Percentiles rank a stretch among this genome's conserved stretches.
phyloP scores from a whole-genome alignment of 768 basidiomycete species.

The Gloeophyllum trabeum region DNA sequence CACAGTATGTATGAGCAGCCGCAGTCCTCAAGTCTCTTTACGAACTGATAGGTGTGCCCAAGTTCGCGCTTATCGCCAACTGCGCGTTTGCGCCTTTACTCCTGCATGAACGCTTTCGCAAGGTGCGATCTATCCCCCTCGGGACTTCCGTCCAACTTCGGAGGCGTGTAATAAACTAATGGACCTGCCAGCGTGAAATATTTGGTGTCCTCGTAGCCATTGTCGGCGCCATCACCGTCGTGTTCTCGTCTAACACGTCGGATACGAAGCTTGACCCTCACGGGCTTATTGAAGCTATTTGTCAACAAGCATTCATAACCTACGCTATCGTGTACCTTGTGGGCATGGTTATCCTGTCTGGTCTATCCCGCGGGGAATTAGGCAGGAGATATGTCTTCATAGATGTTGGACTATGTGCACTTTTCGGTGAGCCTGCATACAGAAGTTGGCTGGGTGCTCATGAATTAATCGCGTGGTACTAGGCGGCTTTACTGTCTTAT shows the following conservation, averaged over 20 bases:
- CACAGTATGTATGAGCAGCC: constrained; percentile 46
- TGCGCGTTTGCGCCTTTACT: constrained; percentile 88
- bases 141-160: no score
- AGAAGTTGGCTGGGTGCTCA: constrained; percentile 1
- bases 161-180: no score
- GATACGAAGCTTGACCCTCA: constrained; percentile 60
- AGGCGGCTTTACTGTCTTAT: constrained; percentile 93
- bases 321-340: constrained; percentile 58
- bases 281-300: constrained; percentile 57
- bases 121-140: constrained; percentile 27
- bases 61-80: constrained; percentile 93
- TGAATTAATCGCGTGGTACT: not conserved
- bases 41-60: constrained; percentile 1
- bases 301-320: constrained; percentile 59
- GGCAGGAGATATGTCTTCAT: constrained; percentile 69
- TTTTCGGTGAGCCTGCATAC: constrained; percentile 48
- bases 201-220: constrained; percentile 73
- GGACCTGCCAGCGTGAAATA: constrained; percentile 65
- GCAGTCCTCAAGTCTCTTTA: not conserved
- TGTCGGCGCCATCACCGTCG: constrained; percentile 88
- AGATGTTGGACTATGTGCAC: constrained; percentile 80
- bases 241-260: constrained; percentile 65
- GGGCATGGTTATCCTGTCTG: constrained; percentile 43
- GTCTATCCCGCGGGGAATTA: constrained; percentile 49
- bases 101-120: constrained; percentile 73